Conservation (phyloP, 2,329 filamentous ascomycete species). For the Aspergillus neoniger region DNA sequence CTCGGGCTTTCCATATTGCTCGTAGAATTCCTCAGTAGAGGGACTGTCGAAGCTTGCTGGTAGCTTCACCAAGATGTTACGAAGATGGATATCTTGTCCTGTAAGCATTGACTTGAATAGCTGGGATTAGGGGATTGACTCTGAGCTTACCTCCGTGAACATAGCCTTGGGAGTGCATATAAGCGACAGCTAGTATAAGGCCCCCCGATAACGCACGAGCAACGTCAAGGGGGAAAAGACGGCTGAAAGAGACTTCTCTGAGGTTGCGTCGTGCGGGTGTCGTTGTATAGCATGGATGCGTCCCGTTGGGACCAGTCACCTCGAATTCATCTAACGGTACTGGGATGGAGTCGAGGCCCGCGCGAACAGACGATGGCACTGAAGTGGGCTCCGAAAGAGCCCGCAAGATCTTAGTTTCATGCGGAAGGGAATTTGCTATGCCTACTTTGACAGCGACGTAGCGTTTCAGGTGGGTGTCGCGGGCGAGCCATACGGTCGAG, state of each 20-base stretch:
- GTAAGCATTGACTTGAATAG: neutral
- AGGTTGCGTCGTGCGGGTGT: slow-evolving; percentile 28
- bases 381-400: neutral
- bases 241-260: slow-evolving; percentile 29
- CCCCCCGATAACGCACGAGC: slow-evolving; percentile 25
- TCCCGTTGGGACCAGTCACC: slow-evolving; percentile 28
- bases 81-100: slow-evolving; percentile 32
- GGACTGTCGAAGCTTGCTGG: slow-evolving; percentile 30
- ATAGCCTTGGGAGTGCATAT: slow-evolving; percentile 30
- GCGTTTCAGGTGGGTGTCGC: slow-evolving; percentile 26
- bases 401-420: slow-evolving; percentile 20
- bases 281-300: slow-evolving; percentile 29
- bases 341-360: slow-evolving; percentile 8
- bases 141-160: slow-evolving; percentile 31
- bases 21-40: slow-evolving; percentile 35
- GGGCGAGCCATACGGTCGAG: slow-evolving; percentile 47
- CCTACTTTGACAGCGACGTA: slow-evolving; percentile 34
- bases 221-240: slow-evolving; percentile 31
- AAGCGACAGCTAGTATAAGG: slow-evolving; percentile 26
- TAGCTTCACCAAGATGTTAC: slow-evolving; percentile 29
- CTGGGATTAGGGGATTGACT: neutral
- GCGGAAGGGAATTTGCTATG: slow-evolving; percentile 17
- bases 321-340: slow-evolving; percentile 27
- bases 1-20: slow-evolving; percentile 34
- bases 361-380: neutral